Evolutionary conservation across 73 alveolate species (phyloP), one percentile per base, ranked within the genome.

Genomic region (Tetrahymena thermophila): DNA sequence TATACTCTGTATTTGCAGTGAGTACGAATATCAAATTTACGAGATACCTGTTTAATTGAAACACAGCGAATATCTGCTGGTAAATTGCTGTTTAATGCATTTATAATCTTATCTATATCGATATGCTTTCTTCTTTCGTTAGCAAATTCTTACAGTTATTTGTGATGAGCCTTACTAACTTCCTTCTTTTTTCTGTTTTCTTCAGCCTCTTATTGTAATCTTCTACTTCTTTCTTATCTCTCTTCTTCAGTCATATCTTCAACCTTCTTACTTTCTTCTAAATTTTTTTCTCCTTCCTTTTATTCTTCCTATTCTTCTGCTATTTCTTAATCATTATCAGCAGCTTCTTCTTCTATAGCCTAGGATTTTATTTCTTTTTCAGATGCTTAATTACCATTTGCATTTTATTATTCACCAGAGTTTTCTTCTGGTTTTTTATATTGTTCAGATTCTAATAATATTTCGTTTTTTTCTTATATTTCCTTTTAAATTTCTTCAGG

Each of bases 1-100:
- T 99, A 99, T 85, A 98, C 99, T 96, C 99, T 97, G 35, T 85
- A 96, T 94, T 96, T 94, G 71, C 99, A 97, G 93, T 96, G 95
- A 17, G 96, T 98, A 96, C 98, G 98, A 16, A 99, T 98, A 96
- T 99, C 98, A 96, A 99, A 99, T 35, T 97, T 97, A 50, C 97
- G 98, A 40, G 98, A 96, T 37, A 96, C 98, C 83, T 93, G 96
- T 25, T 96, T 97, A 15, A 98, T 94, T 42, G 99, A 94, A 83
- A 97, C 97, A 5, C 98, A 94, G 95, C 97, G 97, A 85, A 99
- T 97, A 95, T 98, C 99, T 50, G 95, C 95, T 6, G 99, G 99
- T 35, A 99, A 95, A 93, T 97, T 94, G 28, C 96, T 96, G 96
- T 99, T 99, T 58, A 99, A 93, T 89, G 85, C 96, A 37, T 96